A percentile compares a stretch with the other conserved stretches of the same genome.
Conservation (phyloP, 495 filamentous ascomycete genomes). For the Penicillium cataractarum region DNA sequence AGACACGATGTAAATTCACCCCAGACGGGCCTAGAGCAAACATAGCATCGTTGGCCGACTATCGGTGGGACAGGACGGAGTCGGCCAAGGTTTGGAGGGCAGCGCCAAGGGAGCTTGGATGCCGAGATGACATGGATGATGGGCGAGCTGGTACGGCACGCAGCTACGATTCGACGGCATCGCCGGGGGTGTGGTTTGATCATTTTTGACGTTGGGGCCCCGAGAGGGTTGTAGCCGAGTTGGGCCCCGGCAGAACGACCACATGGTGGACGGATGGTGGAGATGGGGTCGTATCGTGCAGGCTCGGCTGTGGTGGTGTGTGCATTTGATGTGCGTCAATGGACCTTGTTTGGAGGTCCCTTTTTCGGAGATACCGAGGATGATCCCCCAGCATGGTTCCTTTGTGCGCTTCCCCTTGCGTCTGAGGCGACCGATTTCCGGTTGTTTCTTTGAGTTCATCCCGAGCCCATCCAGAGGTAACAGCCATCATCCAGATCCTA, state of each 20-base stretch:
- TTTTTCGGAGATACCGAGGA: not conserved
- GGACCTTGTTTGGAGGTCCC: not conserved
- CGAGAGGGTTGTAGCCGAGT: not conserved
- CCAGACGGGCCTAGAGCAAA: not conserved
- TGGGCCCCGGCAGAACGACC: constrained; percentile 1
- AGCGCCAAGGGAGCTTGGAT: constrained; percentile 35
- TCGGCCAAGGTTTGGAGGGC: constrained; percentile 21
- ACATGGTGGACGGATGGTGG: constrained; percentile 1
- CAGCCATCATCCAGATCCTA: not conserved
- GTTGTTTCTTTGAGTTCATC: too few relatives aligned
- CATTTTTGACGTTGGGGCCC: not conserved
- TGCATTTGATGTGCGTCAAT: not conserved
- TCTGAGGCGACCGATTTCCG: not conserved
- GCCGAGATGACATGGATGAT: constrained; percentile 7
- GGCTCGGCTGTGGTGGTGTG: not conserved
- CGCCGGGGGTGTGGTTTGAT: constrained; percentile 16
- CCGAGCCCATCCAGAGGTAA: too few relatives aligned
- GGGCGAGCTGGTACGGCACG: not conserved
- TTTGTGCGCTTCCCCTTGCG: not conserved
- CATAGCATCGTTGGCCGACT: constrained; percentile 9
- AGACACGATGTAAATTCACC: not conserved
- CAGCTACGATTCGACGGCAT: constrained; percentile 22
- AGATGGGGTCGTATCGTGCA: not conserved
- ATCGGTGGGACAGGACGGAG: constrained; percentile 18
- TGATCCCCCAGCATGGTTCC: not conserved